These are phyloP conservation scores for Fabrea salina DNA, from an alignment of 169 alveolate genomes.

Conservation along the genomic window DNA sequence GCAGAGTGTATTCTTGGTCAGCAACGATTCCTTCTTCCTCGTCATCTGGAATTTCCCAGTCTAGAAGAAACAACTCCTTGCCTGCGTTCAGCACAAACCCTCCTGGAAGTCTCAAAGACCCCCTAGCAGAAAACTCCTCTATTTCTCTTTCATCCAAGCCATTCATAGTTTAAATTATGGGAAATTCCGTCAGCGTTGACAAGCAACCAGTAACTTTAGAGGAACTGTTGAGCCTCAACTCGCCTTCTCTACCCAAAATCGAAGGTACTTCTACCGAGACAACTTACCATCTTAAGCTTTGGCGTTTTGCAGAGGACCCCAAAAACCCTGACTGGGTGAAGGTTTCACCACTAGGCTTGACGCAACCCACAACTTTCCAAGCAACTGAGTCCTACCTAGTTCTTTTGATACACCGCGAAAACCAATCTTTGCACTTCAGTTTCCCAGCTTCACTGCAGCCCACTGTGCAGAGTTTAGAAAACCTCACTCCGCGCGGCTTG, in stretches of 20 bases:
- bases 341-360: constrained; percentile 38
- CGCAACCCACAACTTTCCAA: constrained; percentile 36
- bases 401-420: constrained; percentile 43
- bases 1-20: no score
- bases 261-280: constrained; percentile 26
- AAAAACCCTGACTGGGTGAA: constrained; percentile 32
- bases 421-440: constrained; percentile 22
- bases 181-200: constrained; percentile 50
- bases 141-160: no score
- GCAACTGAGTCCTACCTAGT: constrained; percentile 55
- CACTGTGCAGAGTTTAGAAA: constrained; percentile 44
- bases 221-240: constrained; percentile 15
- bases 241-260: constrained; percentile 39
- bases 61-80: no score
- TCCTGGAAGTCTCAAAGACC: no score
- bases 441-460: constrained; percentile 56
- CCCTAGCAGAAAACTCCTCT: no score
- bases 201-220: constrained; percentile 46
- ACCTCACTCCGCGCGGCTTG: constrained; percentile 69
- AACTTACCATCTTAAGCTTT: constrained; percentile 37
- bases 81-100: no score
- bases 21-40: no score
- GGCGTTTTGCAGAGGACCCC: constrained; percentile 55
- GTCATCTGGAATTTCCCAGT: no score
- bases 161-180: constrained; percentile 39